A percentile compares a stretch with the other conserved stretches of the same genome.
Conservation (phyloP, 495 filamentous ascomycete genomes). For the Hypomontagnella submonticulosa region DNA sequence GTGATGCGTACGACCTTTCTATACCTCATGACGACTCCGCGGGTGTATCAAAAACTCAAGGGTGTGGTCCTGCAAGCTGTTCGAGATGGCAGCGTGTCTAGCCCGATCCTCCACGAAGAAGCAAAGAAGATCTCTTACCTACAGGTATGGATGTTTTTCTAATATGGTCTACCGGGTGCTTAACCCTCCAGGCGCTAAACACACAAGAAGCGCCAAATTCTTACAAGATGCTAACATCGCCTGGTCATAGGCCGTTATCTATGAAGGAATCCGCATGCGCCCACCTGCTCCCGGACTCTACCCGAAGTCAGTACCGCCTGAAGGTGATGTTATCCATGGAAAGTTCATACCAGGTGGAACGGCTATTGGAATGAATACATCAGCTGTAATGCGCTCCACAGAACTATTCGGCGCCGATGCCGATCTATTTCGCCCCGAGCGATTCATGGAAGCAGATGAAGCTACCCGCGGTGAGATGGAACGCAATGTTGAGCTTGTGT, state of each 20-base stretch:
- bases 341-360: conserved; percentile 64
- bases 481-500: conserved; percentile 52
- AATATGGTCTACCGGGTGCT: too few species aligned
- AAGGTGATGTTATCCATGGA: conserved; percentile 61
- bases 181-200: too few species aligned
- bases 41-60: conserved; percentile 68
- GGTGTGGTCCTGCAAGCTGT: conserved; percentile 70
- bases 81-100: conserved; percentile 63
- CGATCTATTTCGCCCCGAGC: conserved; percentile 63
- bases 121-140: conserved; percentile 46
- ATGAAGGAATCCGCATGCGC: conserved; percentile 46
- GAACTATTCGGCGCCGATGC: conserved; percentile 61
- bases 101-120: conserved; percentile 74
- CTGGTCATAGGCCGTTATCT: conserved; percentile 39
- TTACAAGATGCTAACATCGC: too few species aligned
- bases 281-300: conserved; percentile 23
- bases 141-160: conserved; percentile 28
- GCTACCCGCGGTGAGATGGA: conserved; percentile 56
- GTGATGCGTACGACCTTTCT: conserved; percentile 65
- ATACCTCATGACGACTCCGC: conserved; percentile 59
- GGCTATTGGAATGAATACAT: conserved; percentile 63
- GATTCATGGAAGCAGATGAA: conserved; percentile 61
- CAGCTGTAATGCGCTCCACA: conserved; percentile 46
- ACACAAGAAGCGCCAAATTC: too few species aligned
- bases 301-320: conserved; percentile 41